phyloP scores from a whole-genome alignment of 352 stramenopile species.

The Aphanomyces stellatus region DNA sequence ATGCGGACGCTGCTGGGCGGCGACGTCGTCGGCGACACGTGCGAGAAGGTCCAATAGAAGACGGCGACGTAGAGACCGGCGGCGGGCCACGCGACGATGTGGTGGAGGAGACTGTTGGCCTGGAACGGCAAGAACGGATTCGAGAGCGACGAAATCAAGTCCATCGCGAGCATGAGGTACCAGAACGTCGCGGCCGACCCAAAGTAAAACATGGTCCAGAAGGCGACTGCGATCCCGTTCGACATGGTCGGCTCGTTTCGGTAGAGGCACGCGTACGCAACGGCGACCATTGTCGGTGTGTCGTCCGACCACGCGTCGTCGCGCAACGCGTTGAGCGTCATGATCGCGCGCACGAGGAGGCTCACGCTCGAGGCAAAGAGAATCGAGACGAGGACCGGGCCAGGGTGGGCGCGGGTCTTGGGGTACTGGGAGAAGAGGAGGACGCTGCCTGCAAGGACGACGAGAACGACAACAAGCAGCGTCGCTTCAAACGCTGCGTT shows the following conservation, averaged over 20 bases:
- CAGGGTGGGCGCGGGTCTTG: slow-evolving; percentile 49
- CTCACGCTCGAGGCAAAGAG: slow-evolving; percentile 57
- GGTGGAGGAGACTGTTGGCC: slow-evolving; percentile 75
- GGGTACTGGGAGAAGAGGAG: slow-evolving; percentile 61
- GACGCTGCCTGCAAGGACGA: slow-evolving; percentile 52
- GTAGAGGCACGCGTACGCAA: slow-evolving; percentile 27
- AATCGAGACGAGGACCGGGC: slow-evolving; percentile 66
- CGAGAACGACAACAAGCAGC: slow-evolving; percentile 29
- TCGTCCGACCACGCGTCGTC: neutral
- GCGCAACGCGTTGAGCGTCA: neutral
- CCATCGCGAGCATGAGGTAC: slow-evolving; percentile 78
- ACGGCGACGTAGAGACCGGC: slow-evolving; percentile 52
- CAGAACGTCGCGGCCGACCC: slow-evolving; percentile 64
- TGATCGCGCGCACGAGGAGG: slow-evolving; percentile 41
- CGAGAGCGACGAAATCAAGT: slow-evolving; percentile 80
- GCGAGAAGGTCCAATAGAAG: slow-evolving; percentile 37
- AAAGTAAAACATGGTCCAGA: slow-evolving; percentile 82
- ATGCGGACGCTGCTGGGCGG: slow-evolving; percentile 42
- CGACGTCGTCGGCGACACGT: slow-evolving; percentile 25
- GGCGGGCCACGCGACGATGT: slow-evolving; percentile 67
- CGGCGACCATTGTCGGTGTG: slow-evolving; percentile 3
- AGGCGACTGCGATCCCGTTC: slow-evolving; percentile 60
- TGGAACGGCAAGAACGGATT: slow-evolving; percentile 84
- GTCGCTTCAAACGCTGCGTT: slow-evolving; percentile 43
- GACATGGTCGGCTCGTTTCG: slow-evolving; percentile 23